Conservation (phyloP, 192 early-diverging fungal species). For the Geranomyces variabilis region DNA sequence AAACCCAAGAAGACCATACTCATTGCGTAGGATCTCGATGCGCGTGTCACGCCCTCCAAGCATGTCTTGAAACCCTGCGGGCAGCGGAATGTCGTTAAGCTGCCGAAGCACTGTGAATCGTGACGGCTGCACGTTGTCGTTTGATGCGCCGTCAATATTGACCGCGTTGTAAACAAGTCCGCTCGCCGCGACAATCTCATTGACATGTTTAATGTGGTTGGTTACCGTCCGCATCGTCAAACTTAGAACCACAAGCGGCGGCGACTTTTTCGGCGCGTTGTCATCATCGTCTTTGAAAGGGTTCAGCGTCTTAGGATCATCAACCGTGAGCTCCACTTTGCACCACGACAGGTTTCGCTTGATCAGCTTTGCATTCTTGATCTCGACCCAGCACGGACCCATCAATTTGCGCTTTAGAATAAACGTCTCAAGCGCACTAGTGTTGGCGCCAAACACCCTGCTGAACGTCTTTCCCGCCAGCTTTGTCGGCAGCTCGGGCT, state of each 20-base stretch:
- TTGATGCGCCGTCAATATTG: conserved; percentile 40
- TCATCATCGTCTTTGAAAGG: conserved; percentile 59
- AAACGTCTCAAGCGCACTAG: conserved; percentile 88
- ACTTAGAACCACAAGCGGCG: conserved; percentile 86
- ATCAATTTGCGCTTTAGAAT: conserved; percentile 92
- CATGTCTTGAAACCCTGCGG: conserved; percentile 73
- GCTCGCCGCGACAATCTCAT: conserved; percentile 86
- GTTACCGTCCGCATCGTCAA: conserved; percentile 82
- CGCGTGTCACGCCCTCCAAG: conserved; percentile 50
- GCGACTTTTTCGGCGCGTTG: conserved; percentile 50
- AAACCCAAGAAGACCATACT: conserved; percentile 78
- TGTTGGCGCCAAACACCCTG: conserved; percentile 85
- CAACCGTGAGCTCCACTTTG: conserved; percentile 71
- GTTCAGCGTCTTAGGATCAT: conserved; percentile 70
- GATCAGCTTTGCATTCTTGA: conserved; percentile 61
- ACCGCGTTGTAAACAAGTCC: conserved; percentile 74
- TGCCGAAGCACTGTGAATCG: conserved; percentile 78
- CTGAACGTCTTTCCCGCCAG: conserved; percentile 75
- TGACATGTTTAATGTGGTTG: conserved; percentile 78
- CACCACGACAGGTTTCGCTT: conserved; percentile 82
- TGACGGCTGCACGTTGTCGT: conserved; percentile 36
- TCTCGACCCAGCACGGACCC: conserved; percentile 93
- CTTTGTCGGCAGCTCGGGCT: conserved; percentile 59
- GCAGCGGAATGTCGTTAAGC: conserved; percentile 71
- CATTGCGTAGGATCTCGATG: conserved; percentile 69